Percentiles rank a stretch among this genome's conserved stretches.
These are phyloP conservation scores for Bolboschoenoplectus hybrid DNA, from an alignment of 202 grass and related monocot genomes.

Conservation along the genomic window DNA sequence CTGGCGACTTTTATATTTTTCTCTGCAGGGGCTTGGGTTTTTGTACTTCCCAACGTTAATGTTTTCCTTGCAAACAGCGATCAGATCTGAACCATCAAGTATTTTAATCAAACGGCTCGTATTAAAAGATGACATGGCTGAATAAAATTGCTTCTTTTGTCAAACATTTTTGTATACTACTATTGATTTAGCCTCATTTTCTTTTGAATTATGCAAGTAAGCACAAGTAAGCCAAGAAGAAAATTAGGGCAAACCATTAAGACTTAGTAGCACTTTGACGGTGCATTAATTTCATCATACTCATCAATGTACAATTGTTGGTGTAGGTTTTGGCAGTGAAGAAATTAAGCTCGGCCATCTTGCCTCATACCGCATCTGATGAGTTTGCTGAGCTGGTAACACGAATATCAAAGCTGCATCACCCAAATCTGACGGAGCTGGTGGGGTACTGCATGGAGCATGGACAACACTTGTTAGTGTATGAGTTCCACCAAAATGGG, in stretches of 20 bases:
- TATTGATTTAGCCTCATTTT: conserved; percentile 2
- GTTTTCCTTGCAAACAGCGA: no score
- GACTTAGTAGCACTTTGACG: conserved; percentile 30
- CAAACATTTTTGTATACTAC: no score
- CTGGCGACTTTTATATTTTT: no score
- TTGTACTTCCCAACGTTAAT: no score
- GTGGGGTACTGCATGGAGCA: conserved; percentile 91
- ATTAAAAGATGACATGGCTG: no score
- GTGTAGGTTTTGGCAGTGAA: conserved; percentile 90
- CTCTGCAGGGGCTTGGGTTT: no score
- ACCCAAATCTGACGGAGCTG: conserved; percentile 78
- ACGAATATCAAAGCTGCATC: conserved; percentile 68
- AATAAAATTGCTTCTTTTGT: no score
- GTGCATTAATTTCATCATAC: conserved; percentile 37
- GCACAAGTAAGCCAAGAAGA: background rate
- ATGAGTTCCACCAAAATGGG: conserved; percentile 79
- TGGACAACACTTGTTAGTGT: conserved; percentile 83
- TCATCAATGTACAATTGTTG: conserved; percentile 6
- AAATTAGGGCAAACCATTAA: background rate
- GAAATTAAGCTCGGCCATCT: conserved; percentile 71
- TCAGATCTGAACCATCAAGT: no score
- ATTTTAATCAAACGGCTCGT: no score
- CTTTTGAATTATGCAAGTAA: background rate
- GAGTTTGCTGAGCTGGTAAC: conserved; percentile 80
- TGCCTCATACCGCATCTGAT: conserved; percentile 70